Evolutionary conservation across 805 yeast species (phyloP).

Genomic region (Monosporozyma servazzii): DNA sequence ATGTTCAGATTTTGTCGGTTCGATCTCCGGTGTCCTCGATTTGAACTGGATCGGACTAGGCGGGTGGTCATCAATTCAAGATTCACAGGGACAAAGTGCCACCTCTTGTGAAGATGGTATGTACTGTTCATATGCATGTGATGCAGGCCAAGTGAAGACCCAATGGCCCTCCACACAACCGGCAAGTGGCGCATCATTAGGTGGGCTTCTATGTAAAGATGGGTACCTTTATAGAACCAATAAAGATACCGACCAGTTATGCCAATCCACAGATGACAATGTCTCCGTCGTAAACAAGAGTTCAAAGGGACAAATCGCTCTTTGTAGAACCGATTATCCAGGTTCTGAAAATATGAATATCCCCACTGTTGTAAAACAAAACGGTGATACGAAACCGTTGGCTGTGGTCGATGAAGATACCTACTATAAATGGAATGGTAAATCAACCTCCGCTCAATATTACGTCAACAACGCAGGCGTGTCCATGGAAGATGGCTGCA

Average conservation of each 20-base stretch:
- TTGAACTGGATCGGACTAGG: slow-evolving; percentile 46
- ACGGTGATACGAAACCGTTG: slow-evolving; percentile 52
- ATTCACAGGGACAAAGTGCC: slow-evolving; percentile 44
- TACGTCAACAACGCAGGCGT: slow-evolving; percentile 97
- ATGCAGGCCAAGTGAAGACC: slow-evolving; percentile 97
- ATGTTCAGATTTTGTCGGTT: slow-evolving; percentile 67
- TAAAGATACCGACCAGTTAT: slow-evolving; percentile 54
- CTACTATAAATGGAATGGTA: slow-evolving; percentile 78
- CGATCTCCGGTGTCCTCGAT: slow-evolving; percentile 54
- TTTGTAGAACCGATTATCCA: slow-evolving; percentile 98
- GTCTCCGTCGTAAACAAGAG: slow-evolving; percentile 64
- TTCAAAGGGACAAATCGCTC: slow-evolving; percentile 56
- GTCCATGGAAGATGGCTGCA: slow-evolving; percentile 79
- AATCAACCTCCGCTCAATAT: slow-evolving; percentile 86
- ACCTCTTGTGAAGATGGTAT: slow-evolving; percentile 73
- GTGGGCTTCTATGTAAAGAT: slow-evolving; percentile 80
- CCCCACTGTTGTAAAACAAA: slow-evolving; percentile 69
- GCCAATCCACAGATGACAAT: slow-evolving; percentile 76
- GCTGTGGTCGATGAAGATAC: slow-evolving; percentile 70
- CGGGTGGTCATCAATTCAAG: slow-evolving; percentile 39
- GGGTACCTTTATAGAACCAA: slow-evolving; percentile 83
- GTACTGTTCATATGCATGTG: slow-evolving; percentile 97
- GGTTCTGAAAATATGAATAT: slow-evolving; percentile 98
- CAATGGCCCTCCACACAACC: slow-evolving; percentile 95
- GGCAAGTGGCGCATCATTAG: slow-evolving; percentile 78